Conservation (phyloP, 208 protist species). For the Trypanosomatidae sp. region DNA sequence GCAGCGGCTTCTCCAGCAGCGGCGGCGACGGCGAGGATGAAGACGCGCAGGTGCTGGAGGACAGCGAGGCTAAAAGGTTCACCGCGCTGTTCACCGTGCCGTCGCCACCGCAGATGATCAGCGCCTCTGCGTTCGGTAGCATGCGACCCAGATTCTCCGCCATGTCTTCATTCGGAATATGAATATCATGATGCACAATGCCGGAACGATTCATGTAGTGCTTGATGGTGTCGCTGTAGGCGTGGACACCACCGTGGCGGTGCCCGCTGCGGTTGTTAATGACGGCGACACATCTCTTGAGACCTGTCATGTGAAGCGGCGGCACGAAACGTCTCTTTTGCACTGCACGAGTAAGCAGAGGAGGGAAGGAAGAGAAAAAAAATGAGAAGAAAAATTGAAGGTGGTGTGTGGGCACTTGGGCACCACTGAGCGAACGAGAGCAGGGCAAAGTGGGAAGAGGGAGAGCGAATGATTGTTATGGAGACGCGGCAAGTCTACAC, state of each 20-base stretch:
- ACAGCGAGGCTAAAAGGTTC: constrained; percentile 44
- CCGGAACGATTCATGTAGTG: constrained; percentile 67
- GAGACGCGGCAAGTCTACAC: no score
- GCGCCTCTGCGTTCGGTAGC: constrained; percentile 30
- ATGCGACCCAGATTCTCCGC: constrained; percentile 7
- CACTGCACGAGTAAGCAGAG: no score
- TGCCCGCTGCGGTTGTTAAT: constrained; percentile 76
- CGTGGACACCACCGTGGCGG: constrained; percentile 38
- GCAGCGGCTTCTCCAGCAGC: constrained; percentile 34
- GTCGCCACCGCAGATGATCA: constrained; percentile 75
- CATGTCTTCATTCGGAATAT: constrained; percentile 38
- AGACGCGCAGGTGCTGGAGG: not conserved
- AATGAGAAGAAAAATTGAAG: no score
- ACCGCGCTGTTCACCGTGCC: constrained; percentile 74
- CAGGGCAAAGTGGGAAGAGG: no score
- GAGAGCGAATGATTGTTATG: no score
- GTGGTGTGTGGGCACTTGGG: no score
- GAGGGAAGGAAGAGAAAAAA: no score
- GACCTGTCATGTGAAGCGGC: constrained; percentile 14
- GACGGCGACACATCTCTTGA: constrained; percentile 53
- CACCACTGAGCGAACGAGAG: no score
- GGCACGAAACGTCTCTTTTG: no score
- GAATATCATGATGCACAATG: constrained; percentile 65
- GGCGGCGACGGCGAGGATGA: constrained; percentile 1
- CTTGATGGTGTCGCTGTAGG: constrained; percentile 55